phyloP scores from a whole-genome alignment of 1,284 basidiomycete genomes.

The Vanrija sp. region DNA sequence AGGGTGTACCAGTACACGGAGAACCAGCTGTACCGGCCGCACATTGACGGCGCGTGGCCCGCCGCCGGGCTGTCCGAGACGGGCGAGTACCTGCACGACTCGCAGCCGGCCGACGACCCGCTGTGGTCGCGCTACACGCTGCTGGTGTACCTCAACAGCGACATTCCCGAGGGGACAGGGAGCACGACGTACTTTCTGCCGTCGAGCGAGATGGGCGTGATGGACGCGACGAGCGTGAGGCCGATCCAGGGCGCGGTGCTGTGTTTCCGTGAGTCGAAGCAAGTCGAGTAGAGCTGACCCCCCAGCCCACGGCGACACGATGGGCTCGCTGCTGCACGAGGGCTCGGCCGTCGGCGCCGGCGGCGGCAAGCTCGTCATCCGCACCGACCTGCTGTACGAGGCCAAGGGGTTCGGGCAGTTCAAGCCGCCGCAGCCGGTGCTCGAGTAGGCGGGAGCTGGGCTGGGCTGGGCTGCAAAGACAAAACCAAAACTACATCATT shows the following conservation, averaged over 20 bases:
- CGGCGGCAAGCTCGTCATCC: slow-evolving; percentile 49
- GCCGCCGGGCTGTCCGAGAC: slow-evolving; percentile 52
- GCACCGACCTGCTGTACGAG: slow-evolving; percentile 49
- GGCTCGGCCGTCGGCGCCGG: slow-evolving; percentile 45
- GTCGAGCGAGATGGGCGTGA: slow-evolving; percentile 47
- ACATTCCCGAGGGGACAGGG: slow-evolving; percentile 50
- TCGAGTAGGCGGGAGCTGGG: slow-evolving; percentile 28
- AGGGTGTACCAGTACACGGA: slow-evolving; percentile 55
- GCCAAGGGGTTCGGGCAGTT: slow-evolving; percentile 48
- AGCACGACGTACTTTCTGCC: slow-evolving; percentile 59
- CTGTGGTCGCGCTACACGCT: slow-evolving; percentile 55
- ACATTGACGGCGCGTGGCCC: slow-evolving; percentile 60
- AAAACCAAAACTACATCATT: too few relatives aligned
- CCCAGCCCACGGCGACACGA: slow-evolving; percentile 46
- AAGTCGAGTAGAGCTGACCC: slow-evolving; percentile 13
- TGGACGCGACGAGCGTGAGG: slow-evolving; percentile 54
- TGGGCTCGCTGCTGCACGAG: slow-evolving; percentile 48
- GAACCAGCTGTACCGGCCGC: slow-evolving; percentile 54
- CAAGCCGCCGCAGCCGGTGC: slow-evolving; percentile 38
- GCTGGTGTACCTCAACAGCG: slow-evolving; percentile 57
- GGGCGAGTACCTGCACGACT: slow-evolving; percentile 56
- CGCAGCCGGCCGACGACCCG: slow-evolving; percentile 42
- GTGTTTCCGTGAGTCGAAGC: slow-evolving; percentile 54
- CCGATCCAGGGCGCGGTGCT: slow-evolving; percentile 55
- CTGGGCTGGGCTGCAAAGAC: too few relatives aligned